Conservation (phyloP, 805 yeast genomes). For the Yamadazyma endophytica region DNA sequence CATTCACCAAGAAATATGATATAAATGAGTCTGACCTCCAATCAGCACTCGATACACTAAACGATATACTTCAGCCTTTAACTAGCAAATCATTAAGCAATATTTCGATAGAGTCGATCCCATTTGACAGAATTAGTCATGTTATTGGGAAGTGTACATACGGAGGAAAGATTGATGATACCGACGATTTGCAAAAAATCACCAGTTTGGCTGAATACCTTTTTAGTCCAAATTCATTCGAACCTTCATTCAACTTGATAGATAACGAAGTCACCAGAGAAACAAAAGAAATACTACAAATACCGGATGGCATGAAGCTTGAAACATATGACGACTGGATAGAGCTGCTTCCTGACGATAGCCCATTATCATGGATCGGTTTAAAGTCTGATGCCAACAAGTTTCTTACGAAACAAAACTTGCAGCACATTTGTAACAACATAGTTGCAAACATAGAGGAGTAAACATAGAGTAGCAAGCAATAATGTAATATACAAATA, state of each 20-base stretch:
- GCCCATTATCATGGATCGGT: slow-evolving; percentile 53
- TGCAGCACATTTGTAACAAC: slow-evolving; percentile 9
- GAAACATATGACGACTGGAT: slow-evolving; percentile 48
- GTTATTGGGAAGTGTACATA: slow-evolving; percentile 55
- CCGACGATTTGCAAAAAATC: slow-evolving; percentile 37
- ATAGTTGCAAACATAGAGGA: slow-evolving; percentile 12
- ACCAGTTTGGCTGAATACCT: slow-evolving; percentile 27
- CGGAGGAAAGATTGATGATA: slow-evolving; percentile 58
- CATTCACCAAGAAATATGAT: slow-evolving; percentile 61
- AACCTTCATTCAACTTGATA: slow-evolving; percentile 39
- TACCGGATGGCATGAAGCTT: slow-evolving; percentile 45
- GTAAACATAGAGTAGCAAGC: neutral
- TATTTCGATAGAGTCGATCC: slow-evolving; percentile 34
- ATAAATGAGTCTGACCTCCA: slow-evolving; percentile 70
- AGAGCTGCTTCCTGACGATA: slow-evolving; percentile 44
- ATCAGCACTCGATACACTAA: slow-evolving; percentile 43
- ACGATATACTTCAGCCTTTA: slow-evolving; percentile 32
- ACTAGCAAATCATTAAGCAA: slow-evolving; percentile 22
- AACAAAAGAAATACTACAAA: slow-evolving; percentile 16
- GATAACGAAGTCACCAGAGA: slow-evolving; percentile 17
- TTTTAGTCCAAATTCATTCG: slow-evolving; percentile 40
- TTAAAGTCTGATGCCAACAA: slow-evolving; percentile 41
- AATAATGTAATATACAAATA: neutral
- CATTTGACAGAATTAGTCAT: slow-evolving; percentile 15
- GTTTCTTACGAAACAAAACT: slow-evolving; percentile 16